Evolutionary conservation across 2,329 filamentous ascomycete genomes (phyloP).

Genomic region (Sporothrix sp.): DNA sequence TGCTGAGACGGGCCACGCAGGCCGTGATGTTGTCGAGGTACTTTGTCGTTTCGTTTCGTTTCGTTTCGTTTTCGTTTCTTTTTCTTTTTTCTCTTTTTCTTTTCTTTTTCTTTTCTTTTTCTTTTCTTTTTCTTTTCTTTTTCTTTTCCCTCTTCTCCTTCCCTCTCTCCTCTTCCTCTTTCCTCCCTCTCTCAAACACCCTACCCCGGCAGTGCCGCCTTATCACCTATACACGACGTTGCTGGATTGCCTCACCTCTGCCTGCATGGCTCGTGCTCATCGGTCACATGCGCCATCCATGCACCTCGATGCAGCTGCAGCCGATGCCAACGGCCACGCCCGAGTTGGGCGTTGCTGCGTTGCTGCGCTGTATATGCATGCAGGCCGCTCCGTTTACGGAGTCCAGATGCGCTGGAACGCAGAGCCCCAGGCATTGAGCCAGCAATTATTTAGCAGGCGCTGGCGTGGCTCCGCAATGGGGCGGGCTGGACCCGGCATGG

Average conservation of each 20-base stretch:
- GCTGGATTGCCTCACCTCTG: neutral
- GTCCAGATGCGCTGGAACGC: no score
- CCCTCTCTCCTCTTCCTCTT: no score
- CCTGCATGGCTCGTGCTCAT: no score
- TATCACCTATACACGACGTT: no score
- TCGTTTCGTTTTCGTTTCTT: neutral
- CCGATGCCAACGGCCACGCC: neutral
- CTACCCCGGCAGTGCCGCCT: no score
- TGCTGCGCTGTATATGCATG: neutral
- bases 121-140: neutral
- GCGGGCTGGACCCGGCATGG: neutral
- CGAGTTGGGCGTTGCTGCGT: neutral
- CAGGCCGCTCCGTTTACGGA: neutral
- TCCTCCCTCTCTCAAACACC: no score
- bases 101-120: neutral
- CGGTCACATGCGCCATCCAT: no score
- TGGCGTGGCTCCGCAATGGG: neutral
- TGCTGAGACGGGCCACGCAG: constrained; percentile 51
- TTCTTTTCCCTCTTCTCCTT: neutral
- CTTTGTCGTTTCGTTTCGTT: neutral
- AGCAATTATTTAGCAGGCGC: no score
- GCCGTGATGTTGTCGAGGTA: constrained; percentile 53
- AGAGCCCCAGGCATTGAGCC: no score
- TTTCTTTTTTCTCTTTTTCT: neutral
- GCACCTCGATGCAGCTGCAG: no score